Evolutionary conservation across 208 protist genomes (phyloP).

Genomic region (Leishmania martiniquensis): DNA sequence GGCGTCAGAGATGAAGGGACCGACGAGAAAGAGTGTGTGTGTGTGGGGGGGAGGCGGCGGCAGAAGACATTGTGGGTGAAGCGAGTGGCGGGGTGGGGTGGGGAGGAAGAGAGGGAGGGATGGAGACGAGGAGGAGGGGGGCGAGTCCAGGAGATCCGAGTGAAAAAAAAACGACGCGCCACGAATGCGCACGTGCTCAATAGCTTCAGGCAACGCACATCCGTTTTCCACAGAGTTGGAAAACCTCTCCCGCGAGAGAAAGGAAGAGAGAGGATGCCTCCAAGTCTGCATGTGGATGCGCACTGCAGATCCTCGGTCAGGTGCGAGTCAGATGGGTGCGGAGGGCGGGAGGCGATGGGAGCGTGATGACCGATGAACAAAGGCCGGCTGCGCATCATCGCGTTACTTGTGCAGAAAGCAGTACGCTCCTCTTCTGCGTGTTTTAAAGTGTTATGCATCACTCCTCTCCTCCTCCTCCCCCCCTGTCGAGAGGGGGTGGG

Average conservation of each 20-base stretch:
- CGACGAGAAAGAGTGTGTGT: no score
- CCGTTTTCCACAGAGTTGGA: neutral
- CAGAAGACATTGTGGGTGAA: neutral
- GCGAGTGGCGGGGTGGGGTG: no score
- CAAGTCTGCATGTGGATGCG: neutral
- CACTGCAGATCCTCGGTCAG: neutral
- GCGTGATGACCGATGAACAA: no score
- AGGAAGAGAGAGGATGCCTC: neutral
- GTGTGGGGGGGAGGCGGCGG: no score
- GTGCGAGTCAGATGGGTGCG: no score
- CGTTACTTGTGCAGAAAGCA: no score
- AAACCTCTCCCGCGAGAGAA: neutral
- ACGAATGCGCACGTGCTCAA: neutral
- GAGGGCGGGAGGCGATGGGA: no score
- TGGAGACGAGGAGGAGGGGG: no score
- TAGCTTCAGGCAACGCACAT: neutral
- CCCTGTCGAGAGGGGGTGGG: neutral
- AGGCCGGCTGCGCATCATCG: no score
- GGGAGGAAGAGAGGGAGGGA: conserved; percentile 8
- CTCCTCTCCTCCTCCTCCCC: no score
- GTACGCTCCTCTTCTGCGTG: no score
- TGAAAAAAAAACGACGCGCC: neutral
- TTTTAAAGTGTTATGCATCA: neutral
- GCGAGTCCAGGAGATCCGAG: neutral
- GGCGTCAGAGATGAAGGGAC: no score